A percentile compares a stretch with the other conserved stretches of the same genome.
Evolutionary conservation across 1,139 yeast species (phyloP).

Genomic region (Taphrina flavorubra): DNA sequence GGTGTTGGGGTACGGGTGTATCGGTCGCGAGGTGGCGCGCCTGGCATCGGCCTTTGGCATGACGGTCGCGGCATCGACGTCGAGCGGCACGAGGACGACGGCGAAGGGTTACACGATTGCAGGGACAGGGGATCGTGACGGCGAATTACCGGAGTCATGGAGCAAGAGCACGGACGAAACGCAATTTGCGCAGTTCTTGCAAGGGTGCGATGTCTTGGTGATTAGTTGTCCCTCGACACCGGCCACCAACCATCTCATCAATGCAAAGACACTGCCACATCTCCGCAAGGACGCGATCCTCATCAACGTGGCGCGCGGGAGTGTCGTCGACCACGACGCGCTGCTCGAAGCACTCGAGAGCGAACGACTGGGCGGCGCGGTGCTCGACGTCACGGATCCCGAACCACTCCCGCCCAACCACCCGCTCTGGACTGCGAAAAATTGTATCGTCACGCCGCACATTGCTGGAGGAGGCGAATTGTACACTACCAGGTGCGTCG

Average conservation of each 20-base stretch:
- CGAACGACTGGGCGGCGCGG: slow-evolving; percentile 87
- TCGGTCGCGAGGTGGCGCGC: slow-evolving; percentile 85
- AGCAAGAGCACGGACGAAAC: slow-evolving; percentile 59
- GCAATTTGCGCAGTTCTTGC: slow-evolving; percentile 71
- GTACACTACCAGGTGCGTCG: slow-evolving; percentile 50
- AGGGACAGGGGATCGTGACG: slow-evolving; percentile 47
- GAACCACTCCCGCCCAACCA: slow-evolving; percentile 82
- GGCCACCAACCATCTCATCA: slow-evolving; percentile 76
- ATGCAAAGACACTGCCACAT: slow-evolving; percentile 73
- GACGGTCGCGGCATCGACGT: slow-evolving; percentile 80
- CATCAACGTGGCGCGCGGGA: slow-evolving; percentile 86
- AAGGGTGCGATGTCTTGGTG: slow-evolving; percentile 71
- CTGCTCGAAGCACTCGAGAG: slow-evolving; percentile 78
- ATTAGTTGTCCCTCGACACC: slow-evolving; percentile 82
- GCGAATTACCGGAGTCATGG: slow-evolving; percentile 58
- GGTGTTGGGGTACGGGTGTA: slow-evolving; percentile 85
- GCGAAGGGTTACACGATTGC: slow-evolving; percentile 46
- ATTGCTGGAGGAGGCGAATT: slow-evolving; percentile 91
- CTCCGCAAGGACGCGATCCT: slow-evolving; percentile 86
- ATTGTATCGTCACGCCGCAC: slow-evolving; percentile 81
- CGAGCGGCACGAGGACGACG: slow-evolving; percentile 77
- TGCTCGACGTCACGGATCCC: slow-evolving; percentile 82
- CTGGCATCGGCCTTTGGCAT: slow-evolving; percentile 87
- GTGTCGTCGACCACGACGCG: slow-evolving; percentile 83
- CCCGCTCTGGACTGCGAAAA: slow-evolving; percentile 74